Evolutionary conservation across 116 monocot species (phyloP).

Genomic region (Cymodocea nodosa): DNA sequence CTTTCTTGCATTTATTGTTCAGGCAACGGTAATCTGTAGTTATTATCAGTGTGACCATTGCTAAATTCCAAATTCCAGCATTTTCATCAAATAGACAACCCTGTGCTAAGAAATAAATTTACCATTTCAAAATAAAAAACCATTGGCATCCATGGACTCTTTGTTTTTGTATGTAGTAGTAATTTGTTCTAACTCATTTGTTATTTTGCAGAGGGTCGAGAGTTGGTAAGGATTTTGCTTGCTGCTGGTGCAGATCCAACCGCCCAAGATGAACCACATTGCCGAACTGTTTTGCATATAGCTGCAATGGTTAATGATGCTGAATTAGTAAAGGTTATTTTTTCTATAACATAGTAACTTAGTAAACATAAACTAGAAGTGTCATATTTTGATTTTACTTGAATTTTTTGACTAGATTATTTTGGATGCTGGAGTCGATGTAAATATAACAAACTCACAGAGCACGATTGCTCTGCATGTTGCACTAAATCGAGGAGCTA

Average conservation of each 20-base stretch:
- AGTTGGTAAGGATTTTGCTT: conserved; percentile 83
- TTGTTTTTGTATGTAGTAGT: neutral
- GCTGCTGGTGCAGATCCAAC: conserved; percentile 92
- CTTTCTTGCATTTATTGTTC: no score
- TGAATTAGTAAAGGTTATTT: conserved; percentile 61
- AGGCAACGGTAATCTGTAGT: no score
- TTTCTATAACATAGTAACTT: neutral
- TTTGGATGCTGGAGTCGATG: conserved; percentile 90
- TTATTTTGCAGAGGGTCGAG: conserved; percentile 68
- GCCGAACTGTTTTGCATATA: conserved; percentile 81
- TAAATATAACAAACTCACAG: conserved; percentile 80
- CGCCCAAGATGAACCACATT: conserved; percentile 74
- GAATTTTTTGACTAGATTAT: conserved; percentile 51
- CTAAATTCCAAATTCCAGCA: no score
- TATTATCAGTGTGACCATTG: no score
- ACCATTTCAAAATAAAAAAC: no score
- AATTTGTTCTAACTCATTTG: neutral
- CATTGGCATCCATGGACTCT: no score
- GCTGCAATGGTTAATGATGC: conserved; percentile 97
- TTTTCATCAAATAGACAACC: no score
- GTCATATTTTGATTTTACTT: conserved; percentile 1
- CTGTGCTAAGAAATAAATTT: no score
- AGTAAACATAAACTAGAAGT: no score
- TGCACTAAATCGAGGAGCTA: conserved; percentile 88
- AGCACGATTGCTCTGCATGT: conserved; percentile 92